A percentile compares a stretch with the other conserved stretches of the same genome.
Evolutionary conservation across 164 flowering plant genomes (phyloP).

Genomic region (Paratinospora sagittata): DNA sequence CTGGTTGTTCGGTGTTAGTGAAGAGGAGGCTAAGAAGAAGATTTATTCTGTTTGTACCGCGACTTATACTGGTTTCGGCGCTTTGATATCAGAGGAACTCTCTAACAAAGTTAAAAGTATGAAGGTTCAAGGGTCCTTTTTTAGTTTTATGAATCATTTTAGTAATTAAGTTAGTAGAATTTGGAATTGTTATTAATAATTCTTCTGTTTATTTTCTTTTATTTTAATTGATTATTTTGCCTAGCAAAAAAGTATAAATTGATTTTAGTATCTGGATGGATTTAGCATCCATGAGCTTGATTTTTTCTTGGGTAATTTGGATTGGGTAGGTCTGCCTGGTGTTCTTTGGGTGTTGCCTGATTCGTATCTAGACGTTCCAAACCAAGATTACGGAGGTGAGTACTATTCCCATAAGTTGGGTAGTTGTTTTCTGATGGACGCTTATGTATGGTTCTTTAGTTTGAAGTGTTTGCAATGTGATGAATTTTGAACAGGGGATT

Average conservation of each 20-base stretch:
- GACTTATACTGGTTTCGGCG: conserved; percentile 90
- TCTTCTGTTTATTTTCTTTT: neutral
- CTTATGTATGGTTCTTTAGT: neutral
- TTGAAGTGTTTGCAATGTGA: neutral
- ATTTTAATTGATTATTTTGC: neutral
- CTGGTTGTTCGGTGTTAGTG: conserved; percentile 35
- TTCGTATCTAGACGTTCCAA: conserved; percentile 95
- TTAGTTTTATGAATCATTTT: neutral
- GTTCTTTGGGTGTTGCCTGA: conserved; percentile 98
- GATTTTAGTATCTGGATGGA: neutral
- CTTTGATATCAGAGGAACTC: conserved; percentile 82
- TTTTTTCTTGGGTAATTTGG: conserved; percentile 3
- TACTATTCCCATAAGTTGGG: neutral
- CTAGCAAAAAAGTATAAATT: neutral
- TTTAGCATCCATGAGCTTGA: neutral
- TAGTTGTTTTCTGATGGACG: neutral
- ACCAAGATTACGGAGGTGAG: conserved; percentile 97
- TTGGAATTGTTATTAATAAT: neutral
- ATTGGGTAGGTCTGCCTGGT: conserved; percentile 59
- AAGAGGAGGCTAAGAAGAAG: conserved; percentile 95
- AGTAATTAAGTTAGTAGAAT: neutral
- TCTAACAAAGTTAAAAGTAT: conserved; percentile 90
- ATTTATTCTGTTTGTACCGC: conserved; percentile 88
- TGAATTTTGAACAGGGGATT: conserved; percentile 52
- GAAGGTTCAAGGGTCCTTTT: neutral